Conservation (phyloP, 495 filamentous ascomycete species). For the Podospora pseudoanserina region DNA sequence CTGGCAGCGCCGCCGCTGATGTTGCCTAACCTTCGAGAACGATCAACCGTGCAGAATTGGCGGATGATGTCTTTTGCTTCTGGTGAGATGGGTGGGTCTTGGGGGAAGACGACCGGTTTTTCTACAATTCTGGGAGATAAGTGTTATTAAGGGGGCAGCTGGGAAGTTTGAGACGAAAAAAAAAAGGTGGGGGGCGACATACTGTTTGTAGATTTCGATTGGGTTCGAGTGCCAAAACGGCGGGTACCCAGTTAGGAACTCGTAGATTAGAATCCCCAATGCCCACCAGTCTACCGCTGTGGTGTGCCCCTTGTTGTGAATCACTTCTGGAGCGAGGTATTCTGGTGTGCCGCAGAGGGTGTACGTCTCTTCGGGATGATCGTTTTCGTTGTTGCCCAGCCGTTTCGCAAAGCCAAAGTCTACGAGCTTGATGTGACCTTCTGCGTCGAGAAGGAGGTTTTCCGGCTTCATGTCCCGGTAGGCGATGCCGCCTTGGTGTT, state of each 20-base stretch:
- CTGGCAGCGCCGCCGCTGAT: constrained; percentile 74
- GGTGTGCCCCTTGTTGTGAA: constrained; percentile 90
- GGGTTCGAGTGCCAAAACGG: constrained; percentile 97
- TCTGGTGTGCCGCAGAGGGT: constrained; percentile 96
- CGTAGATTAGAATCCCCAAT: constrained; percentile 90
- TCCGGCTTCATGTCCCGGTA: constrained; percentile 97
- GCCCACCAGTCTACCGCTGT: constrained; percentile 99
- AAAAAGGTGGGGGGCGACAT: constrained; percentile 15
- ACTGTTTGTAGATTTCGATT: constrained; percentile 94
- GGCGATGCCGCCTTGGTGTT: constrained; percentile 74
- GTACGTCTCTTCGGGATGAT: constrained; percentile 74
- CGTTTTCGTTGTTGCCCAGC: constrained; percentile 49
- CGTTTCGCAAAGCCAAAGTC: constrained; percentile 98
- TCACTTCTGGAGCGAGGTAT: constrained; percentile 94
- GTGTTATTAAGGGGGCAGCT: not conserved
- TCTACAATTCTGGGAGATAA: constrained; percentile 59
- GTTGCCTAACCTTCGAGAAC: constrained; percentile 81
- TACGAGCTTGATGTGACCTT: constrained; percentile 94
- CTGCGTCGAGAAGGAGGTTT: constrained; percentile 86
- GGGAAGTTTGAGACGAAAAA: not conserved
- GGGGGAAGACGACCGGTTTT: constrained; percentile 66
- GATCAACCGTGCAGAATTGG: constrained; percentile 83
- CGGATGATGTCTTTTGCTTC: constrained; percentile 81
- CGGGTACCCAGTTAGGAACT: constrained; percentile 92
- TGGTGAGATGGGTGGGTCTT: constrained; percentile 58